Conservation (phyloP, 2,329 filamentous ascomycete species). For the Drechslerella stenobrocha region DNA sequence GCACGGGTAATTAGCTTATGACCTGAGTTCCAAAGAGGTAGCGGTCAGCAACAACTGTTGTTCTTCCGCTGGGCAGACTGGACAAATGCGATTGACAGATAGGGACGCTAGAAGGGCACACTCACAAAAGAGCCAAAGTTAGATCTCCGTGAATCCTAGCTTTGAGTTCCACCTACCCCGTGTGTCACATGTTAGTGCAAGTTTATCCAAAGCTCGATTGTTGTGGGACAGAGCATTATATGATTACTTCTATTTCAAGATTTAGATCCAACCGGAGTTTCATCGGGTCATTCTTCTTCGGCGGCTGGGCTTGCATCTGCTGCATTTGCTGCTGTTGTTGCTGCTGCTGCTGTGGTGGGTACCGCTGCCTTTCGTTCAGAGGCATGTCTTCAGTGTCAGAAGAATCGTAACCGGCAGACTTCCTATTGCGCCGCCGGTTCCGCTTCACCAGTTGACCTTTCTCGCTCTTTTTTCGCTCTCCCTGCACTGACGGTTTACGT, state of each 20-base stretch:
- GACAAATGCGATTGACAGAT: not conserved
- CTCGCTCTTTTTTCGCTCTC: slow-evolving; percentile 20
- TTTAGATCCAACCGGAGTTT: slow-evolving; percentile 53
- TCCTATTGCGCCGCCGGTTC: slow-evolving; percentile 50
- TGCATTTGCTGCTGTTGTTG: slow-evolving; percentile 53
- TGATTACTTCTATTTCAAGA: slow-evolving; percentile 53
- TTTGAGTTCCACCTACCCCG: slow-evolving; percentile 53
- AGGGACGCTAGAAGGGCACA: slow-evolving; percentile 13
- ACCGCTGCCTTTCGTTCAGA: slow-evolving; percentile 49
- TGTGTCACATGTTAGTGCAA: too few species aligned
- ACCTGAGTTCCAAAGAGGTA: slow-evolving; percentile 19
- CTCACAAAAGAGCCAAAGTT: slow-evolving; percentile 53
- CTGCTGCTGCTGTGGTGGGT: slow-evolving; percentile 50
- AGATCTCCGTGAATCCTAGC: slow-evolving; percentile 54
- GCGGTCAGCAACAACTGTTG: slow-evolving; percentile 33
- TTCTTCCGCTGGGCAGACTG: slow-evolving; percentile 16
- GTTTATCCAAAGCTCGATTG: too few species aligned
- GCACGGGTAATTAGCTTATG: slow-evolving; percentile 44
- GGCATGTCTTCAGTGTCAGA: slow-evolving; percentile 50
- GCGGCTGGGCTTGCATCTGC: slow-evolving; percentile 54
- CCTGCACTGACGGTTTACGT: slow-evolving; percentile 18
- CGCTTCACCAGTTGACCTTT: slow-evolving; percentile 44
- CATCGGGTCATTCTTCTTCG: slow-evolving; percentile 50
- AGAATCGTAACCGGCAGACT: slow-evolving; percentile 50
- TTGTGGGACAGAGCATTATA: too few species aligned